phyloP scores from a whole-genome alignment of 192 early-diverging fungal species.

The Paraglomus occultum region DNA sequence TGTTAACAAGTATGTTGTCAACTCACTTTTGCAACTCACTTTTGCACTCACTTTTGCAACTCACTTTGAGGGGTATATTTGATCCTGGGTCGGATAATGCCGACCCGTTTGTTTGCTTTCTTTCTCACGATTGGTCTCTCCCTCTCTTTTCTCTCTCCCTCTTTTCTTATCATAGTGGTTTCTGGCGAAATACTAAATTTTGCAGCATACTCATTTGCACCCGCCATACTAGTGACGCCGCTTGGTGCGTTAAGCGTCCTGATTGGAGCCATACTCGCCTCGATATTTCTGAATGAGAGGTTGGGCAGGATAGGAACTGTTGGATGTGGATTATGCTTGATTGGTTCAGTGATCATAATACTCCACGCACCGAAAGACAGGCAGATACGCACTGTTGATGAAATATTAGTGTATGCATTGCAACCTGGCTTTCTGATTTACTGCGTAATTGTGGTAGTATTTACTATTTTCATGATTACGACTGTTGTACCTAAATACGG shows the following conservation, averaged over 20 bases:
- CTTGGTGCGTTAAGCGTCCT: slow-evolving; percentile 89
- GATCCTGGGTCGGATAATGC: slow-evolving; percentile 6
- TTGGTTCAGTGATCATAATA: slow-evolving; percentile 85
- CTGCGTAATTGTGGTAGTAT: slow-evolving; percentile 58
- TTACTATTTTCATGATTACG: slow-evolving; percentile 78
- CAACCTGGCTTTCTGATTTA: slow-evolving; percentile 86
- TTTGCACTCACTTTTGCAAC: slow-evolving; percentile 2
- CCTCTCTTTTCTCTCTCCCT: background rate
- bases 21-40: background rate
- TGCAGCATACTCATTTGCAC: slow-evolving; percentile 93
- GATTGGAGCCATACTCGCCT: slow-evolving; percentile 83
- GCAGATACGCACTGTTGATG: slow-evolving; percentile 74
- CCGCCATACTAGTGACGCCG: slow-evolving; percentile 93
- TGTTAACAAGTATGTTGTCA: background rate
- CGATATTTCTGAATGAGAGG: slow-evolving; percentile 84
- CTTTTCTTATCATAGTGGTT: slow-evolving; percentile 61
- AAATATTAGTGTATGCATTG: slow-evolving; percentile 77
- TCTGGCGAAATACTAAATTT: slow-evolving; percentile 93
- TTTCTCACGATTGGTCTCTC: background rate
- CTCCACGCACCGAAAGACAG: slow-evolving; percentile 86
- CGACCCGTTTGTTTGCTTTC: slow-evolving; percentile 19
- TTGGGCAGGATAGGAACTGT: slow-evolving; percentile 81
- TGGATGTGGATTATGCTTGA: slow-evolving; percentile 86
- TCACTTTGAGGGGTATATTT: background rate
- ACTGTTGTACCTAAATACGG: slow-evolving; percentile 77